A percentile compares a stretch with the other conserved stretches of the same genome.
phyloP scores from a whole-genome alignment of 306 rosid species.

The Oxytropis ochrocephala region DNA sequence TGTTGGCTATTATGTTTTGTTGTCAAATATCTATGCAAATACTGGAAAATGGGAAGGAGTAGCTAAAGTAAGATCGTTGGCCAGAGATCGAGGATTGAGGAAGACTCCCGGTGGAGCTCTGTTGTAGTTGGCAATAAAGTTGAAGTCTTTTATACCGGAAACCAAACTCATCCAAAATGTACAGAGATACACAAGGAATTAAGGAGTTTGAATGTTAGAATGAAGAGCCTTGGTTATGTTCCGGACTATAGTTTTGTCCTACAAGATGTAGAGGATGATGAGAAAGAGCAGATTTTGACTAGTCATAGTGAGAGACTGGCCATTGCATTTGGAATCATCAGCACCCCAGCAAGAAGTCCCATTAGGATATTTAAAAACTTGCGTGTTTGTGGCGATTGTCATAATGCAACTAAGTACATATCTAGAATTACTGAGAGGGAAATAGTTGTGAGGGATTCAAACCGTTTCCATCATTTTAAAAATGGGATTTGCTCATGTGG shows the following conservation, averaged over 20 bases:
- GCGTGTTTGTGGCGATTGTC: slow-evolving; percentile 12
- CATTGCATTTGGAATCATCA: slow-evolving; percentile 42
- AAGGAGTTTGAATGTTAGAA: slow-evolving; percentile 31
- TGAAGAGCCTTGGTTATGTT: slow-evolving; percentile 45
- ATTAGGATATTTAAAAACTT: slow-evolving; percentile 11
- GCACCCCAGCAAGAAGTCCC: slow-evolving; percentile 33
- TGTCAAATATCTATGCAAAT: slow-evolving; percentile 45
- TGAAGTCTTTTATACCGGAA: slow-evolving; percentile 45
- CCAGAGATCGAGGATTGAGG: slow-evolving; percentile 16
- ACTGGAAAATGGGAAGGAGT: slow-evolving; percentile 35
- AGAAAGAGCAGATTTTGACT: slow-evolving; percentile 40
- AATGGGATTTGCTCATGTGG: slow-evolving; percentile 5
- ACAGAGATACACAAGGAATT: slow-evolving; percentile 35
- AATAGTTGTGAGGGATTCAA: slow-evolving; percentile 4
- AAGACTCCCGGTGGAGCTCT: slow-evolving; percentile 25
- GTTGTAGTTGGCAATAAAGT: slow-evolving; percentile 29
- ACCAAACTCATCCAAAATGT: slow-evolving; percentile 39
- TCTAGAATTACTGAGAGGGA: slow-evolving; percentile 13
- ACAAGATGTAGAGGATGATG: slow-evolving; percentile 48
- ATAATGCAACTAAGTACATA: slow-evolving; percentile 2
- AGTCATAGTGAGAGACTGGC: slow-evolving; percentile 49
- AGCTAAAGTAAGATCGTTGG: slow-evolving; percentile 8
- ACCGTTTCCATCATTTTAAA: slow-evolving; percentile 14
- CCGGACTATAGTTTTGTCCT: slow-evolving; percentile 42
- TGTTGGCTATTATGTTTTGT: slow-evolving; percentile 45